Percentiles rank a stretch among this genome's conserved stretches.
phyloP scores from a whole-genome alignment of 306 rosid genomes.

The Dalbergia oliveri region DNA sequence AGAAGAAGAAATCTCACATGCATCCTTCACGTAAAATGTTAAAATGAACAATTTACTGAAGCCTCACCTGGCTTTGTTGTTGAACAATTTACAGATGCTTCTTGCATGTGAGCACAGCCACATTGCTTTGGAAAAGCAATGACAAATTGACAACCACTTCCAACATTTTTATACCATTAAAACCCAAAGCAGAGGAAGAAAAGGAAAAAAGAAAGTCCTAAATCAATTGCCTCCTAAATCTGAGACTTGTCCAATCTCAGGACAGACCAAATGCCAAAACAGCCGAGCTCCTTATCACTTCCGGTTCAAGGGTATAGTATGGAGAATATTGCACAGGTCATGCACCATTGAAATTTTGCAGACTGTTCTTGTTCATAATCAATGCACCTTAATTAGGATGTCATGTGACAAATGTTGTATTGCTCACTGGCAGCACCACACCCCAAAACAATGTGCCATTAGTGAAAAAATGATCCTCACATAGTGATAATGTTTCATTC shows the following conservation, averaged over 20 bases:
- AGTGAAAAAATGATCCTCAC: neutral
- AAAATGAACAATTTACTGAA: no score
- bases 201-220: neutral
- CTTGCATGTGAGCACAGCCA: conserved; percentile 7
- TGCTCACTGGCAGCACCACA: neutral
- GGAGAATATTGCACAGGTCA: neutral
- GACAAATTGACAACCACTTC: conserved; percentile 1
- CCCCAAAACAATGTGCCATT: neutral
- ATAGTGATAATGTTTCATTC: neutral
- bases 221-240: no score
- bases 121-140: neutral
- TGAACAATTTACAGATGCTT: neutral
- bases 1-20: neutral
- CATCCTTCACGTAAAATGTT: neutral
- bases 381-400: neutral
- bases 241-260: neutral
- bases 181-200: neutral
- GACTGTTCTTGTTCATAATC: neutral
- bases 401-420: neutral
- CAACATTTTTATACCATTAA: neutral
- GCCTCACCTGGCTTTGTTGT: no score
- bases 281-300: neutral
- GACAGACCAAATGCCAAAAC: neutral
- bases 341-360: neutral
- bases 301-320: neutral